phyloP scores from a whole-genome alignment of 768 basidiomycete species.

The Kwoniella shandongensis region DNA sequence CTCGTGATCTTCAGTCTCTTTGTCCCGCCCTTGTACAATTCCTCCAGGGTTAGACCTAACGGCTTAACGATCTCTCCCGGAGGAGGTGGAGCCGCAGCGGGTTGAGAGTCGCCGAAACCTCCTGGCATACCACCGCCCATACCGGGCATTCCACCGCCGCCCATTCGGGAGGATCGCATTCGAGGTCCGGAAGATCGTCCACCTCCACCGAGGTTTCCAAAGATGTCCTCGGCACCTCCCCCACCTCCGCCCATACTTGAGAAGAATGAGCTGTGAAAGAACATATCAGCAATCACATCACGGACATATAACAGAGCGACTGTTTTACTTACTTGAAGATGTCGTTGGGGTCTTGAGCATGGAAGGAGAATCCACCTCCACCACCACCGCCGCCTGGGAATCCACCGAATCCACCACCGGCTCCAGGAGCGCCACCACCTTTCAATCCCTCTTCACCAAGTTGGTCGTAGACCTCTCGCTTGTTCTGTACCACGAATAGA shows the following conservation, averaged over 20 bases:
- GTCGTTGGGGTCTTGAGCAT: constrained; percentile 76
- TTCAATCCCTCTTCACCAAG: constrained; percentile 95
- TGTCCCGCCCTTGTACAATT: constrained; percentile 77
- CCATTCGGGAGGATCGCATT: constrained; percentile 41
- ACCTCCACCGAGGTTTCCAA: constrained; percentile 45
- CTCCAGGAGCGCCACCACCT: constrained; percentile 57
- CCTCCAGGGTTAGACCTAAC: constrained; percentile 78
- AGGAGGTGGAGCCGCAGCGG: constrained; percentile 54
- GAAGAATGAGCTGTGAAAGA: constrained; percentile 36
- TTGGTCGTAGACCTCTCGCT: constrained; percentile 69
- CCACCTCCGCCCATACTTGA: constrained; percentile 45
- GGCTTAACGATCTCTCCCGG: constrained; percentile 69
- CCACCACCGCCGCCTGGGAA: constrained; percentile 50
- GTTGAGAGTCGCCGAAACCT: constrained; percentile 52
- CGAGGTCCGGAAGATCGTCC: constrained; percentile 34
- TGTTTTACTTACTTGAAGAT: constrained; percentile 74
- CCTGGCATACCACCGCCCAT: constrained; percentile 48
- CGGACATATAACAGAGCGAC: not conserved
- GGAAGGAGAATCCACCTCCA: constrained; percentile 60
- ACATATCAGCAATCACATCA: constrained; percentile 15
- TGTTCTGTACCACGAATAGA: constrained; percentile 38
- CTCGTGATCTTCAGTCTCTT: constrained; percentile 88
- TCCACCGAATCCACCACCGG: constrained; percentile 56
- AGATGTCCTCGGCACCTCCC: constrained; percentile 58
- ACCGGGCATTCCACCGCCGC: constrained; percentile 46